Evolutionary conservation across 805 yeast genomes (phyloP), one percentile per base, ranked within the genome.

Genomic region (Candida parachauliodes): DNA sequence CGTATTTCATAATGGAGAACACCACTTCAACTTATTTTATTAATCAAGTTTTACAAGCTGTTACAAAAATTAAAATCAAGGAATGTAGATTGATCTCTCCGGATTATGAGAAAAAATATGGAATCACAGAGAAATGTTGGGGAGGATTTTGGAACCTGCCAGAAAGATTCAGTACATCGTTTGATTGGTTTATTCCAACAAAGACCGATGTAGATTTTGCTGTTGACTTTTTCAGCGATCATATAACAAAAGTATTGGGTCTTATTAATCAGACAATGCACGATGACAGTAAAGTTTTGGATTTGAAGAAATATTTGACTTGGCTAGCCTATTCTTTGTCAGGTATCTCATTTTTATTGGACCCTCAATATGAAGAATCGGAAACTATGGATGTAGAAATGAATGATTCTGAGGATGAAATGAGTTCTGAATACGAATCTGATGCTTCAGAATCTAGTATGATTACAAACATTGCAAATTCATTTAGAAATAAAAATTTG

Each of bases 111-210:
- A 41, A 46, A 3, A 53, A 59, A 11, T 47, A 63, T 46, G 72
- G 67, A 1, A 58, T 72, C 8, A 60, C 59, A 28, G 78, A 71
- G 34, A 68, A 68, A 16, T 72, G 81, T 41, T 85, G 94, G 94
- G 94, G 94, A 32, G 88, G 79, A 0, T 71, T 76, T 41, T 88
- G 82, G 47, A 77, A 80, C 47, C 76, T 73, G 43, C 59, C 67
- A 0, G 49, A 57, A 14, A 66, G 86, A 44, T 77, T 81, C 37
- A 52, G 67, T 1, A 55, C 84, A 23, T 50, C 68, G 1, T 79
- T 88, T 46, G 62, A 70, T 1, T 91, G 98, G 98, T 87, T 81
- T 49, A 55, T 70, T 1, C 97, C 98, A 0, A 52, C 68, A 1
- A 58, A 57, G 2, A 58, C 49, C 2, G 88, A 82, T 32, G 62